Evolutionary conservation across 1,139 yeast species (phyloP), one percentile per base, ranked within the genome.

Genomic region (Scheffersomyces stambukii): DNA sequence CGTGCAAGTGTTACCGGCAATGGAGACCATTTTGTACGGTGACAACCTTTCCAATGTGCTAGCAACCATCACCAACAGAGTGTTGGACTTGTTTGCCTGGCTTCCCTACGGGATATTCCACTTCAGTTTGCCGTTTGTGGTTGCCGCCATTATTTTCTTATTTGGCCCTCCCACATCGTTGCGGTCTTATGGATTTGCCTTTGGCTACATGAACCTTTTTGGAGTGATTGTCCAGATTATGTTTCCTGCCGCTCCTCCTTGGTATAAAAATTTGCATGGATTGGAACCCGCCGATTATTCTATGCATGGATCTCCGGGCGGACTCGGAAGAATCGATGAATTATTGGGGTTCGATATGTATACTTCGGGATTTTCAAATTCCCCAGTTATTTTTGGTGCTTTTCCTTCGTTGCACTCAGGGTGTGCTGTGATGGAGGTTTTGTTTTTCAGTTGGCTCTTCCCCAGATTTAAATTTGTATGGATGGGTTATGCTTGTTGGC

Each of bases 171-270:
- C 99, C 31, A 83, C 89, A 5, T 69, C 88, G 7, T 63, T 91
- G 29, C 77, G 95, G 39, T 78, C 88, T 4, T 93, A 81, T 57
- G 96, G 89, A 4, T 85, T 88, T 65, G 93, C 96, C 6, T 88
- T 91, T 60, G 99, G 99, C n/a, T 89, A 84, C 64, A 83, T 91
- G 93, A 91, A 89, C 58, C 63, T 88, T 43, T 52, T 76, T 27
- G 98, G 97, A 24, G 97, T 91, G 14, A 51, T 66, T 27, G 73
- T 75, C 35, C 98, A 91, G 60, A 71, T 86, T 41, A 43, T 77
- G 16, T 88, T 86, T 54, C 97, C 98, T 3, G 86, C 95, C 29
- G 96, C 98, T 36, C 95, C 99, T 19, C 99, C 99, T 19, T 91
- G 99, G 99, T 91, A 93, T 55, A 88, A 88, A 53, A 77, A 76